Evolutionary conservation across 2,329 filamentous ascomycete species (phyloP).

Genomic region (Sclerotinia trifoliorum): DNA sequence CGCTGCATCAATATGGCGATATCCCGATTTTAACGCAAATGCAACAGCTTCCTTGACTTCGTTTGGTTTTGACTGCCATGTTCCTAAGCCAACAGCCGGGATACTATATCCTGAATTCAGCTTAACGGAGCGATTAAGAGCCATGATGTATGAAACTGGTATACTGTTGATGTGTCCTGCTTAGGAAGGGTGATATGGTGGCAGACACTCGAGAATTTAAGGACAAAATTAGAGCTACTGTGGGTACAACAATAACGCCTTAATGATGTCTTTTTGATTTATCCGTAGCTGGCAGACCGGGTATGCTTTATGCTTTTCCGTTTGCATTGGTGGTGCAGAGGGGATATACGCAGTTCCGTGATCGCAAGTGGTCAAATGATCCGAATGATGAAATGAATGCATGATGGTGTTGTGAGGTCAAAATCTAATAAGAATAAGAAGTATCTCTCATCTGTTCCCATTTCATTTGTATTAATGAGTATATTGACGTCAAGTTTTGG

Average conservation of each 20-base stretch:
- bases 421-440: background rate
- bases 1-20: conserved; percentile 55
- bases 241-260: background rate
- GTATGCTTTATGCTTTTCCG: conserved; percentile 20
- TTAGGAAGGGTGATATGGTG: background rate
- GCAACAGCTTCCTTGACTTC: conserved; percentile 43
- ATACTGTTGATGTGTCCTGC: background rate
- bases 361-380: background rate
- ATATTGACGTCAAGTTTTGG: background rate
- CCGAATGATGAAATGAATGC: background rate
- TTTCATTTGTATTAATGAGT: background rate
- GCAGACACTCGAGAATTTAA: conserved; percentile 4
- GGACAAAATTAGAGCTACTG: background rate
- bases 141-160: conserved; percentile 12
- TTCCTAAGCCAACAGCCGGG: conserved; percentile 46
- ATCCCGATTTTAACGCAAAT: conserved; percentile 47
- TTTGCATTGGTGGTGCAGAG: background rate
- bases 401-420: background rate
- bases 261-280: conserved; percentile 10
- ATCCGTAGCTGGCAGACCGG: conserved; percentile 15
- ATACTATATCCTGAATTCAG: conserved; percentile 41
- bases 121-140: conserved; percentile 33
- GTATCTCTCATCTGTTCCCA: background rate
- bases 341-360: background rate
- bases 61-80: conserved; percentile 49